These are phyloP conservation scores for Starmerella bacillaris DNA, from an alignment of 805 yeast species.

Conservation along the genomic window DNA sequence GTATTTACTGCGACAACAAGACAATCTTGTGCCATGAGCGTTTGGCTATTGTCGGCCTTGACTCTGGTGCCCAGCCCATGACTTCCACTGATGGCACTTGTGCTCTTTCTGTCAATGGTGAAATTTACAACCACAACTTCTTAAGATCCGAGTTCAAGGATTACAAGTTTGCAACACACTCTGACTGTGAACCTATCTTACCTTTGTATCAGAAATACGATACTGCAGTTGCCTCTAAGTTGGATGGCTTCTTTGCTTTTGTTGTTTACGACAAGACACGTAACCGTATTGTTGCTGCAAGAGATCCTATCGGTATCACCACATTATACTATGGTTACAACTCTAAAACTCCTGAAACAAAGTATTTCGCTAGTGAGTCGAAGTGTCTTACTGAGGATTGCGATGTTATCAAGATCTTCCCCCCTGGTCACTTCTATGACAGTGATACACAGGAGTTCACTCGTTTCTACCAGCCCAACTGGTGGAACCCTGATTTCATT, in stretches of 20 bases:
- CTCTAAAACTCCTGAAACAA: slow-evolving; percentile 46
- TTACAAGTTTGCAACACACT: slow-evolving; percentile 65
- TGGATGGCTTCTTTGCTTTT: slow-evolving; percentile 98
- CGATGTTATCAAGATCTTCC: slow-evolving; percentile 83
- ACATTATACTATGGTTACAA: slow-evolving; percentile 89
- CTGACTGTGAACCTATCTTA: slow-evolving; percentile 95
- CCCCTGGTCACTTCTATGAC: slow-evolving; percentile 96
- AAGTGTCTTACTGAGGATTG: slow-evolving; percentile 89
- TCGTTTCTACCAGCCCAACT: slow-evolving; percentile 77
- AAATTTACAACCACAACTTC: slow-evolving; percentile 89
- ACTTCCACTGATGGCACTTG: slow-evolving; percentile 56
- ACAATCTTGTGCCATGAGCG: slow-evolving; percentile 89
- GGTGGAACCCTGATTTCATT: slow-evolving; percentile 74
- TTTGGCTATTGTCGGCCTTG: slow-evolving; percentile 91
- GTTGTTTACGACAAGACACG: slow-evolving; percentile 66
- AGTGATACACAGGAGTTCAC: slow-evolving; percentile 70
- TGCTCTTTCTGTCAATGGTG: slow-evolving; percentile 84
- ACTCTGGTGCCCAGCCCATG: slow-evolving; percentile 97
- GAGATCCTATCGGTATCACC: slow-evolving; percentile 97
- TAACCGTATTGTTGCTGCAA: slow-evolving; percentile 86
- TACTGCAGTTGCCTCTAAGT: slow-evolving; percentile 72
- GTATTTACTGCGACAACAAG: slow-evolving; percentile 56
- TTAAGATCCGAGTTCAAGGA: slow-evolving; percentile 58
- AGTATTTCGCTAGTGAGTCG: slow-evolving; percentile 84
- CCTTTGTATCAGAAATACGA: slow-evolving; percentile 80